Evolutionary conservation across 192 early-diverging fungal genomes (phyloP).

Genomic region (Kickxella alabastrina): DNA sequence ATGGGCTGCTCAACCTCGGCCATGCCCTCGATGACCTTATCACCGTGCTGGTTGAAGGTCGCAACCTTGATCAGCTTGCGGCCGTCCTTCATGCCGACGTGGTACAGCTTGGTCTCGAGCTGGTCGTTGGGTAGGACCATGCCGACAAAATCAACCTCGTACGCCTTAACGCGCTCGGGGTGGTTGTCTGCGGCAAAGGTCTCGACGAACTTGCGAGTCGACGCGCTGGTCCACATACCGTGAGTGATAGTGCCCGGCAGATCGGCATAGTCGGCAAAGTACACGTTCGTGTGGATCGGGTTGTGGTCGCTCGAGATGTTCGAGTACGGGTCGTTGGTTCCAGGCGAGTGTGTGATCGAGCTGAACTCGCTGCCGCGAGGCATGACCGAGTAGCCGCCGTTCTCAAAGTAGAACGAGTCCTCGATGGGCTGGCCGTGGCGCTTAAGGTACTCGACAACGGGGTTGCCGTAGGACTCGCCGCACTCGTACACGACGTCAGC

Average conservation of each 20-base stretch:
- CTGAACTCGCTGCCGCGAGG: conserved; percentile 79
- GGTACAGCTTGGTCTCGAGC: conserved; percentile 83
- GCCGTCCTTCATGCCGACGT: conserved; percentile 95
- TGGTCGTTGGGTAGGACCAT: conserved; percentile 92
- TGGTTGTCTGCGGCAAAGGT: conserved; percentile 91
- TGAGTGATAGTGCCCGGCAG: conserved; percentile 94
- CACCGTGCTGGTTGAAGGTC: conserved; percentile 81
- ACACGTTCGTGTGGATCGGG: conserved; percentile 94
- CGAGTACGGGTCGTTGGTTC: conserved; percentile 86
- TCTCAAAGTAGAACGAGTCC: conserved; percentile 83
- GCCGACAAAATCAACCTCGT: conserved; percentile 82
- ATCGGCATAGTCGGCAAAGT: conserved; percentile 86
- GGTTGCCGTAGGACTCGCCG: conserved; percentile 76
- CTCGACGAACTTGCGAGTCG: conserved; percentile 93
- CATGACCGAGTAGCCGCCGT: conserved; percentile 90
- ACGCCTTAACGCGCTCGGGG: conserved; percentile 81
- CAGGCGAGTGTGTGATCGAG: conserved; percentile 80
- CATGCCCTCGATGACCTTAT: conserved; percentile 73
- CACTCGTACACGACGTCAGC: conserved; percentile 75
- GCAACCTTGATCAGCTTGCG: conserved; percentile 91
- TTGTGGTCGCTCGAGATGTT: conserved; percentile 86
- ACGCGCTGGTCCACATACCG: conserved; percentile 96
- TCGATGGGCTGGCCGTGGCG: conserved; percentile 82
- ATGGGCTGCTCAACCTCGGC: conserved; percentile 92
- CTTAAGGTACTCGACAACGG: conserved; percentile 84